Base-by-base conservation (phyloP, 2,329 filamentous ascomycete species). In the Diaporthe citriasiana region DNA sequence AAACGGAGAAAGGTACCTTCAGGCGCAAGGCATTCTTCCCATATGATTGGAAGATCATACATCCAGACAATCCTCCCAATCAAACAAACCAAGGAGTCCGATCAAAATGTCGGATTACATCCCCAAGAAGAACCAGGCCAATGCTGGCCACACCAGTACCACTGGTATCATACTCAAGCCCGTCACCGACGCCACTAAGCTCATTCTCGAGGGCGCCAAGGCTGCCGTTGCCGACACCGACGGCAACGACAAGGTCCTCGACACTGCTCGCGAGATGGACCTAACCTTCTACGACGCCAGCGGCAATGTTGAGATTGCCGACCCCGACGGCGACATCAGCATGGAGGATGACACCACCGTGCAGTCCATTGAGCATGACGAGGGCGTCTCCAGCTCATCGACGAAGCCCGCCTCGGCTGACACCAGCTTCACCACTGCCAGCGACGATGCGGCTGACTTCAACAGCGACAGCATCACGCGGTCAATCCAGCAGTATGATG, bases 1-100 rank as follows among this genome's bases (percentile, higher is more conserved):
- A 40, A 53, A 25, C 63, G 33, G 13, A 68, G 63, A 68, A 68
- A 60, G 51, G 40, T 60, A 40, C 69, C 69, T 71, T 60, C 69
- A n/a, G 69, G 69, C 55, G 25, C 25, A 51, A 40, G 42, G 69
- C n/a, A 50, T 59, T 51, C 69, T 53, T 60, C 33, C 8, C 25
- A 7, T 6, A 25, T 17, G 30, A 40, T 55, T 45, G 45, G 35
- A 33, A 71, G 47, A 65, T 27, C 30, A 45, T 55, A 45, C 33
- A 55, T 63, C 35, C 56, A 38, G 53, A 25, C 5, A 35, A 10
- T 53, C n/a, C 35, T 25, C 33, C 47, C 45, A 63, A 42, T 42
- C 45, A 45, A 13, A 9, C n/a, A 45, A 53, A 53, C 17, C 33
- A 71, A 63, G 17, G 27, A 45, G 45, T 63, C 40, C 47, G 33